A percentile compares a stretch with the other conserved stretches of the same genome.
Evolutionary conservation across 805 yeast species (phyloP).

Genomic region (Lipomyces lipofer): DNA sequence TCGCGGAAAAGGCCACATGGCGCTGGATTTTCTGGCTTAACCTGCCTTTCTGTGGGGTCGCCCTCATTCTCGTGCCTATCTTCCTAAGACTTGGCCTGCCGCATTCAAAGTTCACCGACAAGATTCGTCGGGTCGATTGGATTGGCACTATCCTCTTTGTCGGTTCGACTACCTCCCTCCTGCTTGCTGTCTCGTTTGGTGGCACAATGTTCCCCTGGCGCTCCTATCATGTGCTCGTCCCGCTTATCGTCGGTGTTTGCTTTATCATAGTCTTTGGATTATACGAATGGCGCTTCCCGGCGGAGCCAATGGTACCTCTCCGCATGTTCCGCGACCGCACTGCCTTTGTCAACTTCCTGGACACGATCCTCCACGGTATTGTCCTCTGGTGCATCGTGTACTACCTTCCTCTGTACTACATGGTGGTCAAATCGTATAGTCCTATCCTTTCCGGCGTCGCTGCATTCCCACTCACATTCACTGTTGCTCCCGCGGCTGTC

Average conservation of each 20-base stretch:
- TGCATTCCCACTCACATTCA: neutral
- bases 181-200: neutral
- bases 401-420: neutral
- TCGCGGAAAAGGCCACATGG: neutral
- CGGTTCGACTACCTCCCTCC: neutral
- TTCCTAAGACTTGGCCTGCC: neutral
- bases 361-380: neutral
- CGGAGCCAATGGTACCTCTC: neutral
- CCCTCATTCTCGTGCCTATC: neutral
- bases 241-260: neutral
- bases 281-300: neutral
- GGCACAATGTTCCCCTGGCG: neutral
- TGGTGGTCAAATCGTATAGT: neutral
- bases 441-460: neutral
- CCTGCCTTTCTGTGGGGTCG: neutral
- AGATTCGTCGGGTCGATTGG: neutral
- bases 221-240: neutral
- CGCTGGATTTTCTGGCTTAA: neutral
- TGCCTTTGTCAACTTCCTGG: neutral
- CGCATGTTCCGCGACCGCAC: neutral
- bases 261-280: neutral
- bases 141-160: neutral
- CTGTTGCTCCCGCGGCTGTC: too few relatives aligned
- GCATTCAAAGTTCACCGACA: neutral
- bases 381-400: neutral